Evolutionary conservation across 352 stramenopile species (phyloP).

Genomic region (Globisporangium recalcitrans): DNA sequence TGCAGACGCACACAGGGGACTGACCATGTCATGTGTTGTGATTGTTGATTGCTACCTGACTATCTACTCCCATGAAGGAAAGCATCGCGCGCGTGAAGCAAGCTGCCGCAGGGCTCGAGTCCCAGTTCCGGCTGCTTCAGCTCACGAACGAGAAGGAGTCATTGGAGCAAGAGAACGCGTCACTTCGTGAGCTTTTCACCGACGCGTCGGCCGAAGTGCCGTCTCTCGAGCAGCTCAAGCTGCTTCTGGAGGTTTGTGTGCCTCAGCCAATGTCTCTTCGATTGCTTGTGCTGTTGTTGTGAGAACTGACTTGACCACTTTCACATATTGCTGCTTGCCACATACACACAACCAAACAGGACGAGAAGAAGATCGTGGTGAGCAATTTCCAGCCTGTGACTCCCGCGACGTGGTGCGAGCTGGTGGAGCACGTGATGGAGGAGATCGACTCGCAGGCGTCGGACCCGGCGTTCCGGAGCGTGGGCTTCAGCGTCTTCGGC

Average conservation of each 20-base stretch:
- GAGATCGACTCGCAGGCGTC: constrained; percentile 27
- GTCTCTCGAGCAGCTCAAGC: constrained; percentile 24
- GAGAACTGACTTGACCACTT: not conserved
- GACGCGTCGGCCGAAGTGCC: constrained; percentile 8
- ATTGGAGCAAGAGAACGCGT: constrained; percentile 34
- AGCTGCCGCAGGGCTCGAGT: constrained; percentile 27
- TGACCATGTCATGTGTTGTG: not conserved
- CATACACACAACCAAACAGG: constrained; percentile 3
- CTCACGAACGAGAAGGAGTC: constrained; percentile 28
- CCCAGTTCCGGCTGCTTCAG: constrained; percentile 32
- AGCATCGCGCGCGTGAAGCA: constrained; percentile 31
- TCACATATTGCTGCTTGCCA: not conserved
- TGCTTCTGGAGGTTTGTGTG: constrained; percentile 12
- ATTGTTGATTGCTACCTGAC: too few species aligned
- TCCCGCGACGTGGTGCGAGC: constrained; percentile 27
- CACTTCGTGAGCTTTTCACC: constrained; percentile 20
- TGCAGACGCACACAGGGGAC: not conserved
- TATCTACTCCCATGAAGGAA: constrained; percentile 17
- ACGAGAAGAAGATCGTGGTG: constrained; percentile 27
- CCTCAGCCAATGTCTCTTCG: too few species aligned
- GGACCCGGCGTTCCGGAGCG: constrained; percentile 24
- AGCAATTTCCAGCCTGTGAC: constrained; percentile 28
- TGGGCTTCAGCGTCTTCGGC: constrained; percentile 38
- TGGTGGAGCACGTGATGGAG: constrained; percentile 30
- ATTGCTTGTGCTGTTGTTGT: not conserved